Evolutionary conservation across 768 basidiomycete species (phyloP), one percentile per base, ranked within the genome.

Genomic region (Xerocomellus amylosporus): DNA sequence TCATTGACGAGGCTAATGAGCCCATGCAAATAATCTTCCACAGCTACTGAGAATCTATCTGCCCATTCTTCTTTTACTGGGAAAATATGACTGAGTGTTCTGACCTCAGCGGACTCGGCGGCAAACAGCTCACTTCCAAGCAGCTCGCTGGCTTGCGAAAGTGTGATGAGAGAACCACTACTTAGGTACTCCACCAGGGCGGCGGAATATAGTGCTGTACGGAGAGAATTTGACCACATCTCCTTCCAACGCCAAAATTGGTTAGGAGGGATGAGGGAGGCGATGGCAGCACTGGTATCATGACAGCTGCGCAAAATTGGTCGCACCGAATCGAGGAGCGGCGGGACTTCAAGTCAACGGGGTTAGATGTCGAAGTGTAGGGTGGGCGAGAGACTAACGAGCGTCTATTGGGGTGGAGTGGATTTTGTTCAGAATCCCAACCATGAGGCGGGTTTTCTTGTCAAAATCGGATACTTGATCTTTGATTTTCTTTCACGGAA

Each of bases 191-290:
- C 80, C 13, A 84, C 75, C 33, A 92, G 68, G 17, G 84, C 80
- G 1, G 82, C 83, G 38, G 81, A 77, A 62, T 87, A 92, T 1
- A 90, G 76, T 12, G 82, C 81, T 17, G 78, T 79, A 52, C 89
- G 78, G 36, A 91, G 67, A 4, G 87, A 84, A 62, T 81, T 83
- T 1, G 80, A 77, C 89, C 89, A 91, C 82, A 88, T 82, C 24
- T 90, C 88, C 66, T 87, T 90, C 87, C 87, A 92, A 52, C 83
- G 77, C 90, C 90, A 92, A 56, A 88, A 84, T 58, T 90, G 87
- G 60, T 87, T 82, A 30, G 75, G 75, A 28, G 90, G 90, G 24
- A 90, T 74, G 31, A 85, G 75, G 6, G 63, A 70, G 7, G 83
- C 84, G n/a, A 93, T 71, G 1, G 75, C 74, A 22, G 74, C 71